Evolutionary conservation across 176 grass and related monocot genomes (phyloP), one percentile per base, ranked within the genome.

Genomic region (Echinochloa phyllopogon): DNA sequence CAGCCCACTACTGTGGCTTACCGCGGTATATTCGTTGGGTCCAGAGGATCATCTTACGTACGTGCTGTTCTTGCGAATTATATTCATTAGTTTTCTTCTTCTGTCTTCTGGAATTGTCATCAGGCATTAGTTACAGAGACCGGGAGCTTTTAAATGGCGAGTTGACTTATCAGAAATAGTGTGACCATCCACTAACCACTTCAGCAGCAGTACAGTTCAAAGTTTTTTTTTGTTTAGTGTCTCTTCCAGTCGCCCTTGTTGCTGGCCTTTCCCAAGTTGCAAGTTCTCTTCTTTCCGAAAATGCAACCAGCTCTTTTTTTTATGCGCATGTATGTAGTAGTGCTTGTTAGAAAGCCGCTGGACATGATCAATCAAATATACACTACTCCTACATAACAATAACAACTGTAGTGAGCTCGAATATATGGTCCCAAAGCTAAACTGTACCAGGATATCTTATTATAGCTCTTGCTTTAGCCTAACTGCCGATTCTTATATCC

Each of bases 121-220:
- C 64, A 77, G 25, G 52, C 72, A 83, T 77, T 62, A 88, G 64
- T 53, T 36, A 56, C 55, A 71, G 33, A 71, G 38, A 48, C 15
- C 29, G 15, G 52, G 61, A 20, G 69, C 49, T 66, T 86, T 43
- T 45, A 79, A 81, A 76, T 59, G 48, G n/a, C 6, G 50, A 76
- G 72, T 77, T 83, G 86, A 88, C 64, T 88, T 83, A 88, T 83
- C 86, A 52, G 53, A 79, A 88, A 88, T 8, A 88, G 87, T 66
- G 50, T 65, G 41, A 33, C 29, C 29, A n/a, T n/a, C n/a, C n/a
- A 33, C 29, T 0, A 58, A 74, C 59, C 81, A 84, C 75, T 79
- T 58, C 1, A 58, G 48, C 66, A 41, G 15, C 2, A 52, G 3
- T 33, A 20, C 16, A 44, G 20, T 41, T 57, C 71, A 48, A 20